Evolutionary conservation across 177 flowering plant species (phyloP).

Genomic region (Telopea speciosissima): DNA sequence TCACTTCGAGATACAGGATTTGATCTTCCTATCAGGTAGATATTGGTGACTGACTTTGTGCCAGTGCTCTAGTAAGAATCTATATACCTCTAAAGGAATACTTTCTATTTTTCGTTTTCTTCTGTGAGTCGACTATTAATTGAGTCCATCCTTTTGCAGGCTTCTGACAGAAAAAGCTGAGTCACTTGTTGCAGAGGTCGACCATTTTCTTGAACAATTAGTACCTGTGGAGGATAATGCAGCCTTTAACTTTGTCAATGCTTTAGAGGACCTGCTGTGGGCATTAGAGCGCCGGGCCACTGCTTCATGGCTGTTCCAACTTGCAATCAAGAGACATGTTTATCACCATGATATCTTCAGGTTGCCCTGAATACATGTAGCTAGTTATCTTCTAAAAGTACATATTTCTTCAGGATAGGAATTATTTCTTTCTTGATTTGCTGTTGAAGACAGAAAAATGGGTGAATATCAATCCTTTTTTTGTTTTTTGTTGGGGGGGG

Average conservation of each 20-base stretch:
- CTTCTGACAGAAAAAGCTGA: slow-evolving; percentile 62
- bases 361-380: slow-evolving; percentile 26
- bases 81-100: neutral
- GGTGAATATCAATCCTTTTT: no score
- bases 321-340: slow-evolving; percentile 69
- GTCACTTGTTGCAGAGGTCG: slow-evolving; percentile 59
- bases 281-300: slow-evolving; percentile 92
- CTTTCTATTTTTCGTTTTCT: slow-evolving; percentile 2
- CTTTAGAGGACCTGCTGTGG: slow-evolving; percentile 84
- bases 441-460: no score
- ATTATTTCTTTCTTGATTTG: no score
- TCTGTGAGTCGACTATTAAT: neutral
- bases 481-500: no score
- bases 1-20: slow-evolving; percentile 68
- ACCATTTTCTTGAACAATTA: slow-evolving; percentile 46
- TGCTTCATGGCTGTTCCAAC: slow-evolving; percentile 92
- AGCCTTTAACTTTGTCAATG: slow-evolving; percentile 89
- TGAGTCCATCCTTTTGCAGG: slow-evolving; percentile 34
- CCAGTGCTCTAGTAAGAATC: neutral
- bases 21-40: slow-evolving; percentile 78
- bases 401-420: neutral
- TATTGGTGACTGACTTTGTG: neutral
- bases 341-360: slow-evolving; percentile 71
- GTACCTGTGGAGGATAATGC: slow-evolving; percentile 69
- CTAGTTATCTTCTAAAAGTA: neutral